Evolutionary conservation across 306 rosid genomes (phyloP), one percentile per base, ranked within the genome.

Genomic region (Cicer cuneatum): DNA sequence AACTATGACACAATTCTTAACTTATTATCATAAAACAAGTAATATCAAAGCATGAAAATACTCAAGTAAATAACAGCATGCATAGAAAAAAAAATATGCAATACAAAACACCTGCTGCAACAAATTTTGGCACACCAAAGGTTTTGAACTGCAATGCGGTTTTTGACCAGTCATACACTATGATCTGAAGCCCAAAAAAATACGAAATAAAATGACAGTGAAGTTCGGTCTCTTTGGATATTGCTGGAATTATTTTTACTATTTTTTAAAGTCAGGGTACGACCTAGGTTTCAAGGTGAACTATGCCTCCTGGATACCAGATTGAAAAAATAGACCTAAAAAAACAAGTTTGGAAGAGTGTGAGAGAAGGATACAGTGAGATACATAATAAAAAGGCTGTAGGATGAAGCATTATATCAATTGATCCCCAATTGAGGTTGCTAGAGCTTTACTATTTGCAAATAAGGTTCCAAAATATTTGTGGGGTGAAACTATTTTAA

Each of bases 1-100:
- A 77, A 76, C 74, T 75, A 67, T 54, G 59, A 48, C 10, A 73
- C 21, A 67, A 57, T 66, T 54, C 46, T 42, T 43, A 46, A 29
- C 29, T 46, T 18, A 60, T 60, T 41, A 29, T 41, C 16, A 74
- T 59, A 54, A 61, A 59, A 52, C 11, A 39, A 14, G 43, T 11
- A 10, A 49, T 56, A 51, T 80, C 37, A 70, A 67, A 68, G 57
- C 10, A 80, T 38, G 60, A 8, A 80, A 29, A 78, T 49, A 11
- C 47, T 21, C 59, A 47, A 56, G 40, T 73, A 71, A 62, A 70
- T 18, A 69, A 51, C 48, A 41, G 7, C 14, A 43, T 12, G 43
- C 39, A 69, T 35, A 12, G 69, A 29, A 29, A 52, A 80, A 74
- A 51, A 66, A 80, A 48, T 15, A 38, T 18, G 19, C 72, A 75